Percentiles rank a stretch among this genome's conserved stretches.
These are phyloP conservation scores for Monilinia aucupariae DNA, from an alignment of 2,329 filamentous ascomycete species.

Conservation along the genomic window DNA sequence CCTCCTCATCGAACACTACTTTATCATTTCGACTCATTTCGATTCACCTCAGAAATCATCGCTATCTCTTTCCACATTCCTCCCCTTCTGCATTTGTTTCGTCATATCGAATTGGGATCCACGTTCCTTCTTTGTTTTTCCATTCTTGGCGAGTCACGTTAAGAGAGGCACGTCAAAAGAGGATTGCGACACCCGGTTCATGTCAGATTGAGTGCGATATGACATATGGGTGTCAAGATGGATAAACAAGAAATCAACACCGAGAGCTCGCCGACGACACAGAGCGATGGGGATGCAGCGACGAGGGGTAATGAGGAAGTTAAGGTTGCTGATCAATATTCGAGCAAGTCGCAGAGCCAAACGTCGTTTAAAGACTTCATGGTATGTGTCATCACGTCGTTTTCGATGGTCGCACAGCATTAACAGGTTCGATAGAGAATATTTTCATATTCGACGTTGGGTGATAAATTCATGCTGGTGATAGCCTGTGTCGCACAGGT, in stretches of 20 bases:
- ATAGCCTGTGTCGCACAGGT: conserved; percentile 26
- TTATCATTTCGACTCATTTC: background rate
- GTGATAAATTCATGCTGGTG: conserved; percentile 26
- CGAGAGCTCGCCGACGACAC: background rate
- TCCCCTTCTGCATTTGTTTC: background rate
- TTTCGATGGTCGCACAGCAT: background rate
- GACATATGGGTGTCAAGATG: background rate
- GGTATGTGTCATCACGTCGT: conserved; percentile 14
- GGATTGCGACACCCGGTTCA: background rate
- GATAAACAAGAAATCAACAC: background rate
- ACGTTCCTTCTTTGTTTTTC: conserved; percentile 6
- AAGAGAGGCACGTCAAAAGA: too few species aligned
- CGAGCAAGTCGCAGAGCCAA: conserved; percentile 27
- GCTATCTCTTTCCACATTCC: background rate
- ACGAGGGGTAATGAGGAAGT: background rate
- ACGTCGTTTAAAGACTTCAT: conserved; percentile 26
- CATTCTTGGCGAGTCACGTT: background rate
- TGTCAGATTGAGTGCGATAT: background rate
- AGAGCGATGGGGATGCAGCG: conserved; percentile 1
- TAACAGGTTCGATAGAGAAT: conserved; percentile 24
- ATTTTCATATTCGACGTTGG: conserved; percentile 28
- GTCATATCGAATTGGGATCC: background rate
- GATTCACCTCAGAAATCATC: background rate
- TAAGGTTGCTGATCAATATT: conserved; percentile 18
- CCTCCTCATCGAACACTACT: background rate